Base-by-base conservation (phyloP, 2,329 filamentous ascomycete species). In the Aureobasidium namibiae region DNA sequence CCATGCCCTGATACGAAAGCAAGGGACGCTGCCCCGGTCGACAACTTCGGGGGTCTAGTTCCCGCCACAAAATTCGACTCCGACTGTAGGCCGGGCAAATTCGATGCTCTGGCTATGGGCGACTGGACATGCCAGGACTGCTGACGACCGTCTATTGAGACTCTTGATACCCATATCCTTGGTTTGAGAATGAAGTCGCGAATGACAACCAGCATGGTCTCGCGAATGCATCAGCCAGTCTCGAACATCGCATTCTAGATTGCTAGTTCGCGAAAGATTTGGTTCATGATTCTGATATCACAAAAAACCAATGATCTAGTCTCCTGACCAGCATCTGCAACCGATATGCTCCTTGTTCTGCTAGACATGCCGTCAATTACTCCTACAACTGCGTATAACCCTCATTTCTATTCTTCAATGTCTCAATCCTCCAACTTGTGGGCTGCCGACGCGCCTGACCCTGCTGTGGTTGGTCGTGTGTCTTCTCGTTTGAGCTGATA, bases 131-230 rank as follows among this genome's bases (percentile, higher is more conserved):
- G n/a, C n/a, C n/a, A n/a, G n/a, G n/a, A n/a, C n/a, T n/a, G 70
- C 66, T 14, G 75, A 75, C 64, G 65, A 66, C 45, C 71, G 63
- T 63, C 62, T 80, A 34, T 80, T 77, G 76, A 69, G 67, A 53
- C 60, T 74, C 49, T 70, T 10, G 68, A 67, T 11, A 24, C 67
- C 10, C 33, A 31, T 29, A n/a, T 9, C 29, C 8, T 45, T 10
- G 14, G 2, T 45, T 4, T 7, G 41, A 45, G 38, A 9, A 4
- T 10, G 38, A 11, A n/a, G 4, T 4, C 21, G 18, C 4, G 26
- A 11, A 41, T 21, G 4, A 21, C 9, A 41, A 21, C 11, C 3
- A 21, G 18, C 4, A 21, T 41, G 2, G 4, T 10, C 18, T 4
- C 3, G 18, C 9, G 11, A 21, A 3, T 11, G 18, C 11, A 29